These are phyloP conservation scores for Trichosporon sp. DNA, from an alignment of 1,284 basidiomycete genomes.

Conservation along the genomic window DNA sequence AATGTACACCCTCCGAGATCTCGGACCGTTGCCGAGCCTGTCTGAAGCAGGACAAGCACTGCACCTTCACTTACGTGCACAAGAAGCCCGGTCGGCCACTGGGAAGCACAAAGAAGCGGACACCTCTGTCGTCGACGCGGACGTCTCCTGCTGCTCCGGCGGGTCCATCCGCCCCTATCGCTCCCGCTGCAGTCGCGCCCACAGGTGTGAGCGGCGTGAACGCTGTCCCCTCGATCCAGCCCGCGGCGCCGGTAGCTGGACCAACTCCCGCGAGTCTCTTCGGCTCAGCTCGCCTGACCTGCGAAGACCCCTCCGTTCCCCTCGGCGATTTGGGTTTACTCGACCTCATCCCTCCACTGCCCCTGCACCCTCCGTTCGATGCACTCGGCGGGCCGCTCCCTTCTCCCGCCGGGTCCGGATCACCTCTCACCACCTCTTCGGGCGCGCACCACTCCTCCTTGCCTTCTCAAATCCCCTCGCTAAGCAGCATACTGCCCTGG, in stretches of 20 bases:
- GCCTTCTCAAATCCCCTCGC: slow-evolving; percentile 8
- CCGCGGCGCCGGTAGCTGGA: not conserved
- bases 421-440: not conserved
- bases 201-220: not conserved
- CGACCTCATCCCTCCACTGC: not conserved
- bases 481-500: slow-evolving; percentile 32
- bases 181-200: not conserved
- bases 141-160: not conserved
- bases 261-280: slow-evolving; percentile 22
- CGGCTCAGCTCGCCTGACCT: slow-evolving; percentile 24
- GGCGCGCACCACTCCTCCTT: not conserved
- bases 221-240: not conserved
- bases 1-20: not conserved
- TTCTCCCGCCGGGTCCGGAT: not conserved
- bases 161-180: not conserved
- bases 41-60: slow-evolving; percentile 17
- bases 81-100: slow-evolving; percentile 32
- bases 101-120: slow-evolving; percentile 20
- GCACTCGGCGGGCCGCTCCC: not conserved
- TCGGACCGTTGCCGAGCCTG: not conserved
- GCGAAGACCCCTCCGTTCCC: slow-evolving; percentile 16
- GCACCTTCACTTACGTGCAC: slow-evolving; percentile 30
- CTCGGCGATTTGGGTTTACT: not conserved
- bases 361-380: not conserved
- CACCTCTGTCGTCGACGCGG: not conserved